Evolutionary conservation across 306 rosid genomes (phyloP).

Genomic region (Glycine tomentella): DNA sequence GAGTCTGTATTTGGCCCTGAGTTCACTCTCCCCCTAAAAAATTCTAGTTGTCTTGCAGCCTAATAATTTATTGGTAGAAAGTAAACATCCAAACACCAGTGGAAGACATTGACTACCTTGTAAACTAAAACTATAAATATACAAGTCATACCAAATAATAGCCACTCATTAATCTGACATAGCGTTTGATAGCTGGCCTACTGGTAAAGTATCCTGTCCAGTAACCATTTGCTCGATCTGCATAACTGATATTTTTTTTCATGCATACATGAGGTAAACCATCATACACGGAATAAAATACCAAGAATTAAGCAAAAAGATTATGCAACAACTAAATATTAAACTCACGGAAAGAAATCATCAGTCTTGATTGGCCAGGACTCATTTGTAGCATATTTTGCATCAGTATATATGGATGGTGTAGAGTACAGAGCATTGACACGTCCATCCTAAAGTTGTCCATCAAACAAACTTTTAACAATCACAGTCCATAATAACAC

Average conservation of each 20-base stretch:
- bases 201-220: conserved; percentile 97
- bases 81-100: conserved; percentile 33
- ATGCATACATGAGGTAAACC: conserved; percentile 41
- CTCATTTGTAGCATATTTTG: conserved; percentile 72
- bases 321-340: conserved; percentile 28
- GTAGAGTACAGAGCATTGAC: conserved; percentile 91
- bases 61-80: conserved; percentile 45
- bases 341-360: conserved; percentile 95
- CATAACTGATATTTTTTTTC: conserved; percentile 67
- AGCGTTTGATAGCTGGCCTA: conserved; percentile 83
- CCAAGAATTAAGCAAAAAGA: conserved; percentile 32
- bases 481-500: conserved; percentile 32
- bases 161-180: conserved; percentile 76
- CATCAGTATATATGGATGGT: conserved; percentile 91
- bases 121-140: conserved; percentile 39
- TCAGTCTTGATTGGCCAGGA: conserved; percentile 80
- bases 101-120: conserved; percentile 11
- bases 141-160: conserved; percentile 75
- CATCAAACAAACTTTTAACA: conserved; percentile 39
- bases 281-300: conserved; percentile 18
- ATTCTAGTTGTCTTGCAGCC: conserved; percentile 93
- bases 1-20: conserved; percentile 74
- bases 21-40: conserved; percentile 63
- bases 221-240: conserved; percentile 70
- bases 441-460: conserved; percentile 80